Evolutionary conservation across 164 flowering plant genomes (phyloP).

Genomic region (Umbellularia californica): DNA sequence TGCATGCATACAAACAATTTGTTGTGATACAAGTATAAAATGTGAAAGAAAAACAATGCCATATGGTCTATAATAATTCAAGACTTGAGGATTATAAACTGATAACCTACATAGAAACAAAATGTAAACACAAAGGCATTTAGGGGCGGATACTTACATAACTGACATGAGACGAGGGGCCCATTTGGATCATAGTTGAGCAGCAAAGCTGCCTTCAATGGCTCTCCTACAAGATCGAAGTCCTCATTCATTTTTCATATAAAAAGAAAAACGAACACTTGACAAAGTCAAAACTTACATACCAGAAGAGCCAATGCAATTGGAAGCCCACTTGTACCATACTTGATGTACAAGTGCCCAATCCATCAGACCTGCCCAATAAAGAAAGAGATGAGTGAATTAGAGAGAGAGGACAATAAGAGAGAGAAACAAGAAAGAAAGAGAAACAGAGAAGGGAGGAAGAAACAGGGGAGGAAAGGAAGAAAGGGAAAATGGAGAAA

Average conservation of each 20-base stretch:
- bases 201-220: slow-evolving; percentile 81
- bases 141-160: slow-evolving; percentile 40
- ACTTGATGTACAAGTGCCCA: slow-evolving; percentile 48
- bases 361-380: slow-evolving; percentile 37
- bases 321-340: slow-evolving; percentile 35
- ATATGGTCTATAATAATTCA: too few relatives aligned
- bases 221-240: slow-evolving; percentile 41
- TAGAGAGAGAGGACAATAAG: too few relatives aligned
- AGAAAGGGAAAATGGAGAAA: too few relatives aligned
- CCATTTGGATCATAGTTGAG: slow-evolving; percentile 80
- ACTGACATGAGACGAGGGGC: slow-evolving; percentile 75
- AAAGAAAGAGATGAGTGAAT: too few relatives aligned
- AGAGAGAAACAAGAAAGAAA: too few relatives aligned
- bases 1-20: too few relatives aligned
- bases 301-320: too few relatives aligned
- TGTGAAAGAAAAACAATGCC: not conserved
- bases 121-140: too few relatives aligned
- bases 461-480: too few relatives aligned
- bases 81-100: not conserved
- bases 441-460: too few relatives aligned
- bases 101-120: not conserved
- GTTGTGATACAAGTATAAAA: too few relatives aligned
- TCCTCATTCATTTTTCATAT: not conserved
- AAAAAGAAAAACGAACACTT: not conserved
- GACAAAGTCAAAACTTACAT: too few relatives aligned